Evolutionary conservation across 176 grass and related monocot genomes (phyloP).

Genomic region (Pontederia paniculata): DNA sequence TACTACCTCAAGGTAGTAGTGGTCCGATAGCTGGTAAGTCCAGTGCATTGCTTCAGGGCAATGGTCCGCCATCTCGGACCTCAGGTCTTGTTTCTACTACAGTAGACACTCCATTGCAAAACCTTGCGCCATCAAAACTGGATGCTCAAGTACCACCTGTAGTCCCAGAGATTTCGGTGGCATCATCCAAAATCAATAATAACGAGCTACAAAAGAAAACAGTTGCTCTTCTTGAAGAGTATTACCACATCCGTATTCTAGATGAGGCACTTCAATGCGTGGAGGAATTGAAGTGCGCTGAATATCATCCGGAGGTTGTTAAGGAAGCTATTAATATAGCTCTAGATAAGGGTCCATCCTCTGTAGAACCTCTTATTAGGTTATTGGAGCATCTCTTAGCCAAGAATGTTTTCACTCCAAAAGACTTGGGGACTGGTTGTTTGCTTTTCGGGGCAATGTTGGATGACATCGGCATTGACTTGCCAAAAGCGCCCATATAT

Average conservation of each 20-base stretch:
- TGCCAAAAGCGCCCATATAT: conserved; percentile 68
- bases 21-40: conserved; percentile 57
- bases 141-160: conserved; percentile 23
- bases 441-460: conserved; percentile 58
- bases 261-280: conserved; percentile 92
- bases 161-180: conserved; percentile 21
- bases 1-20: conserved; percentile 73
- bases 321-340: conserved; percentile 87
- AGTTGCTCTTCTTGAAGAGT: conserved; percentile 82
- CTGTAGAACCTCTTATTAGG: conserved; percentile 48
- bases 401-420: conserved; percentile 51
- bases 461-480: conserved; percentile 86
- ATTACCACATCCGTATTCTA: conserved; percentile 62
- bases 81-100: conserved; percentile 18
- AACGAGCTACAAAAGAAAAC: conserved; percentile 70
- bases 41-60: conserved; percentile 46
- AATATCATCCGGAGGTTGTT: conserved; percentile 70
- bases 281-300: conserved; percentile 70
- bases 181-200: conserved; percentile 27
- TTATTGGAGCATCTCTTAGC: conserved; percentile 55
- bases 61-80: conserved; percentile 25
- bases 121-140: conserved; percentile 28
- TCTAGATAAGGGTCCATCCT: conserved; percentile 58
- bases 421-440: conserved; percentile 60
- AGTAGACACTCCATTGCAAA: conserved; percentile 26